phyloP scores from a whole-genome alignment of 768 basidiomycete species.

The Tylopilus cervinicoccineus region DNA sequence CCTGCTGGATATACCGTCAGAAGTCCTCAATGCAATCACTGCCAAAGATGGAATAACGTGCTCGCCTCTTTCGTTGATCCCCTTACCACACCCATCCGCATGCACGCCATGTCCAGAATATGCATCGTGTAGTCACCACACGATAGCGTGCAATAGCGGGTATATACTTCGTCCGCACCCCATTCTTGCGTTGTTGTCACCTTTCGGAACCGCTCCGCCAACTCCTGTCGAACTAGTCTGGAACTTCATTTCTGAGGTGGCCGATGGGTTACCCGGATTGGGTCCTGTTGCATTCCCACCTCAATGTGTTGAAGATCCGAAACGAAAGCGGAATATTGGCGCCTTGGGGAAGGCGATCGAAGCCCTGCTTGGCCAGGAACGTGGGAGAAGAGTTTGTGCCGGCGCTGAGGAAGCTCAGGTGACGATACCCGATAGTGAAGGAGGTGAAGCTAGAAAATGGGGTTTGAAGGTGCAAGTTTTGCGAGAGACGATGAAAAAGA shows the following conservation, averaged over 20 bases:
- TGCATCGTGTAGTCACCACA: slow-evolving; percentile 54
- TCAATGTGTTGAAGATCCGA: slow-evolving; percentile 73
- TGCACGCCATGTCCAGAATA: slow-evolving; percentile 76
- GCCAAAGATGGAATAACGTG: slow-evolving; percentile 40
- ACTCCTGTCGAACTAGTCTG: slow-evolving; percentile 40
- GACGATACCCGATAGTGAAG: slow-evolving; percentile 41
- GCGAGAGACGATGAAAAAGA: slow-evolving; percentile 53
- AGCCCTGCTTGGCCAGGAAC: slow-evolving; percentile 54
- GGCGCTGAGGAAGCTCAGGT: slow-evolving; percentile 37
- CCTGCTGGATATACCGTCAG: slow-evolving; percentile 34
- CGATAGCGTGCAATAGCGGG: slow-evolving; percentile 62
- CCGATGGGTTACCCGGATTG: slow-evolving; percentile 71
- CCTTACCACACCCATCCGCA: slow-evolving; percentile 51
- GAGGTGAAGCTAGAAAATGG: slow-evolving; percentile 74
- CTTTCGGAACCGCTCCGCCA: slow-evolving; percentile 36
- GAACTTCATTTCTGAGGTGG: slow-evolving; percentile 42
- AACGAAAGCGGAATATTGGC: slow-evolving; percentile 68
- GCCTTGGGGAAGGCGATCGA: slow-evolving; percentile 72
- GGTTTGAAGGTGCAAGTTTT: slow-evolving; percentile 61
- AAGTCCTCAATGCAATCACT: slow-evolving; percentile 24
- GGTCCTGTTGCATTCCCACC: slow-evolving; percentile 78
- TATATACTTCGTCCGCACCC: slow-evolving; percentile 64
- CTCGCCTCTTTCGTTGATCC: slow-evolving; percentile 51
- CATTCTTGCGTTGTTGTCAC: slow-evolving; percentile 43
- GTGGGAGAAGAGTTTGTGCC: slow-evolving; percentile 62